A percentile compares a stretch with the other conserved stretches of the same genome.
These are phyloP conservation scores for Fraxinus platypoda DNA, from an alignment of 305 asterid genomes.

Conservation along the genomic window DNA sequence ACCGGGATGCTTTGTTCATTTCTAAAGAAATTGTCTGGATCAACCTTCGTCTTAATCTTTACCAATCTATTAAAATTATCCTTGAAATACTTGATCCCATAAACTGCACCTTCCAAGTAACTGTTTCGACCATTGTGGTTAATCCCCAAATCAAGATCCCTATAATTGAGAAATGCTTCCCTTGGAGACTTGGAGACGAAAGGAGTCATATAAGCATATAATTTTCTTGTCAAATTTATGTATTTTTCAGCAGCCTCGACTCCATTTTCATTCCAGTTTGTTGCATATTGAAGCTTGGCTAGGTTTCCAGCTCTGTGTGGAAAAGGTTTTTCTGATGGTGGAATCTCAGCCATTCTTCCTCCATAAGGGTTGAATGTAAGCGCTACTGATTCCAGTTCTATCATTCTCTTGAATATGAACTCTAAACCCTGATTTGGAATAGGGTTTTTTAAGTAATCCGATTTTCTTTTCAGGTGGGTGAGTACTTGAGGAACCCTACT, in stretches of 20 bases:
- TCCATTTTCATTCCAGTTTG: conserved; percentile 18
- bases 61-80: conserved; percentile 34
- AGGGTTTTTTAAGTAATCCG: conserved; percentile 43
- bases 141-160: conserved; percentile 33
- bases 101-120: conserved; percentile 25
- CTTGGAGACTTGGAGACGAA: conserved; percentile 31
- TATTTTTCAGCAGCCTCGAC: background rate
- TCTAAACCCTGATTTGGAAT: conserved; percentile 25
- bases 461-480: conserved; percentile 32
- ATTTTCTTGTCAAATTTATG: conserved; percentile 7
- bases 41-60: conserved; percentile 33
- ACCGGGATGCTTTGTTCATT: conserved; percentile 36
- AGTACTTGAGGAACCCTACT: conserved; percentile 25
- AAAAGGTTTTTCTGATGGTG: conserved; percentile 21
- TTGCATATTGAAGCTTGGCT: conserved; percentile 9
- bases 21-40: conserved; percentile 36
- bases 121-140: conserved; percentile 20
- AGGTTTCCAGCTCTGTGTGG: conserved; percentile 28
- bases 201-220: conserved; percentile 19
- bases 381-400: background rate
- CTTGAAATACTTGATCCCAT: conserved; percentile 30
- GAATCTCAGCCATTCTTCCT: conserved; percentile 24
- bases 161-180: conserved; percentile 27
- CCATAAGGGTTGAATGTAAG: conserved; percentile 12
- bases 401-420: conserved; percentile 24